Evolutionary conservation across 2,329 filamentous ascomycete genomes (phyloP).

Genomic region (Penicillium expansum): DNA sequence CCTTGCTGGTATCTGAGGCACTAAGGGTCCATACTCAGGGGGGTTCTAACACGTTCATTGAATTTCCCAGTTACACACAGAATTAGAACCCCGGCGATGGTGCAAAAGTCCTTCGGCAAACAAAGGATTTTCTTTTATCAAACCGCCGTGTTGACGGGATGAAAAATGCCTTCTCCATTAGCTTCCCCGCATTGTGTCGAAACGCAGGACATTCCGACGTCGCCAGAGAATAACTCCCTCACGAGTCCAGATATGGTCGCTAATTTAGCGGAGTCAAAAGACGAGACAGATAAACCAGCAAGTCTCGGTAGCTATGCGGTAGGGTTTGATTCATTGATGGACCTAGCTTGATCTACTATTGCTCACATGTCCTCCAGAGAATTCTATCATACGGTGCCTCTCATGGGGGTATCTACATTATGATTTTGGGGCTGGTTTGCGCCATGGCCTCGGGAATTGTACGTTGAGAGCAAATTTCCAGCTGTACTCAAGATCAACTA

Average conservation of each 20-base stretch:
- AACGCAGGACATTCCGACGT: neutral
- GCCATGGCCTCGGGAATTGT: conserved; percentile 19
- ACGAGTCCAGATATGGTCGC: neutral
- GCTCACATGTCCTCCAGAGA: conserved; percentile 12
- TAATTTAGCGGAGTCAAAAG: neutral
- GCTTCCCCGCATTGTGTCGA: neutral
- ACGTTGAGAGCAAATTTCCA: neutral
- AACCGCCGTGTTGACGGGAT: neutral
- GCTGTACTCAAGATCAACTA: neutral
- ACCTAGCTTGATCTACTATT: neutral
- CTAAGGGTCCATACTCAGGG: no score
- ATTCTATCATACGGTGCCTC: conserved; percentile 24
- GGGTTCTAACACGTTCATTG: neutral
- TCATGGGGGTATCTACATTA: conserved; percentile 13
- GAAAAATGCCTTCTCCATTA: neutral
- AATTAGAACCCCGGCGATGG: neutral
- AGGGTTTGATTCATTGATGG: neutral
- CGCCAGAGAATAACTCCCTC: neutral
- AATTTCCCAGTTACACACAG: neutral
- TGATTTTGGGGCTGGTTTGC: conserved; percentile 18
- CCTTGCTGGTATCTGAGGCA: neutral
- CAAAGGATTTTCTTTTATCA: neutral
- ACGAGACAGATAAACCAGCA: neutral
- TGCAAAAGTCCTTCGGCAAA: neutral
- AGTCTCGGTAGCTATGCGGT: neutral